Conservation (phyloP, 129 eudicot genomes). For the Flaveria brownii region DNA sequence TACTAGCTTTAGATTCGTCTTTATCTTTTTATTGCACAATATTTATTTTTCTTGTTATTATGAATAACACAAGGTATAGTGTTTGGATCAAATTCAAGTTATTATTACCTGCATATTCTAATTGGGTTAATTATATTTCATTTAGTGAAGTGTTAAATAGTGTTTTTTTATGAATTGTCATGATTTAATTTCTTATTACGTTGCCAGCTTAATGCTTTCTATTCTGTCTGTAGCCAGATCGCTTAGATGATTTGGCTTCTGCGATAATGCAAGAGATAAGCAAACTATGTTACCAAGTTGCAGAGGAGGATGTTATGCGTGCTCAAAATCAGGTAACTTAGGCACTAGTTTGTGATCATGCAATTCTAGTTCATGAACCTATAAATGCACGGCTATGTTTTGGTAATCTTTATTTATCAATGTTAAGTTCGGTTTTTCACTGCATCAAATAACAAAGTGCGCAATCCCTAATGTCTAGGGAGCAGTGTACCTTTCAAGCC, state of each 20-base stretch:
- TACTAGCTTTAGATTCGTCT: constrained; percentile 4
- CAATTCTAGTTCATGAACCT: neutral
- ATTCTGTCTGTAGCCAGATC: constrained; percentile 55
- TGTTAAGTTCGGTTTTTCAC: constrained; percentile 7
- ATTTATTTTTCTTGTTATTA: neutral
- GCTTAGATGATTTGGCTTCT: constrained; percentile 74
- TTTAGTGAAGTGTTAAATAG: constrained; percentile 10
- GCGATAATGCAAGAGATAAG: constrained; percentile 73
- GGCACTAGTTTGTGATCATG: constrained; percentile 10
- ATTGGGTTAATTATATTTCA: neutral
- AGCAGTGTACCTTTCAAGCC: constrained; percentile 7
- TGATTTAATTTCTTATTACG: constrained; percentile 16
- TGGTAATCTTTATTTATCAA: neutral
- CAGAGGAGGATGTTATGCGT: constrained; percentile 75
- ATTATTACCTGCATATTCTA: constrained; percentile 1
- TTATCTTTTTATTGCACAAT: neutral
- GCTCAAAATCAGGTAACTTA: constrained; percentile 72
- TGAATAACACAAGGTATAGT: neutral
- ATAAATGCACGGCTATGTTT: neutral
- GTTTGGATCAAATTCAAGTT: neutral
- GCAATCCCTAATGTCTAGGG: constrained; percentile 5
- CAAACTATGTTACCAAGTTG: constrained; percentile 64
- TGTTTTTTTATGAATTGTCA: neutral
- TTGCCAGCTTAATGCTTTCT: constrained; percentile 13
- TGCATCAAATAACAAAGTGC: neutral